Evolutionary conservation across 768 basidiomycete species (phyloP).

Genomic region (Cystofilobasidium ferigula): DNA sequence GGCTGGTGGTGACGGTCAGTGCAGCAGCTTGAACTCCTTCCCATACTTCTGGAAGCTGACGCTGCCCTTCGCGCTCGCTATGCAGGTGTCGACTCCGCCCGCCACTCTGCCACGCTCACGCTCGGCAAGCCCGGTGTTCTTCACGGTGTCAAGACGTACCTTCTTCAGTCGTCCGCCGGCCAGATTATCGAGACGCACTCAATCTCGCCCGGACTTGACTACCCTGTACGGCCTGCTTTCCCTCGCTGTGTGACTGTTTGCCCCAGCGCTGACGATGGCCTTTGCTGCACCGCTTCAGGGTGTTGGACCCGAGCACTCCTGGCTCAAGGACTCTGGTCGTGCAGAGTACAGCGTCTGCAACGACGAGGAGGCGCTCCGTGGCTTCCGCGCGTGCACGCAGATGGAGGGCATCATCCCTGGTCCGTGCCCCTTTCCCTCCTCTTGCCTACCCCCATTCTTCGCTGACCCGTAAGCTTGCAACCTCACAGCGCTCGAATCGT

Average conservation of each 20-base stretch:
- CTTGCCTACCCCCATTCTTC: not conserved
- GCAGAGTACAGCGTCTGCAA: constrained; percentile 89
- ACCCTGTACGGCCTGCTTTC: constrained; percentile 36
- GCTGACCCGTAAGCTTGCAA: not conserved
- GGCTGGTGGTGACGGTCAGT: constrained; percentile 85
- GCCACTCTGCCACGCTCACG: constrained; percentile 85
- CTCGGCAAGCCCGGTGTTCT: constrained; percentile 87
- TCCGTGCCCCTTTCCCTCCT: not conserved
- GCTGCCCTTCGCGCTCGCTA: not conserved
- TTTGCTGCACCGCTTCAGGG: constrained; percentile 48
- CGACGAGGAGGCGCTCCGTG: constrained; percentile 84
- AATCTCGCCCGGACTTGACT: constrained; percentile 89
- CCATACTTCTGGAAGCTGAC: not conserved
- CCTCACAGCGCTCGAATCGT: constrained; percentile 72
- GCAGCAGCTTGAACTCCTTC: not conserved
- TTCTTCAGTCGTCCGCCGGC: constrained; percentile 74
- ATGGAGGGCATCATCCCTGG: constrained; percentile 94
- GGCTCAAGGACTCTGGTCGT: constrained; percentile 85
- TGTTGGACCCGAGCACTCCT: constrained; percentile 95
- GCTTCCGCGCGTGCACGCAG: constrained; percentile 83
- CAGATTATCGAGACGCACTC: constrained; percentile 97
- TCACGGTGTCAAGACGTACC: constrained; percentile 90
- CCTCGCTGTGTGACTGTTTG: not conserved
- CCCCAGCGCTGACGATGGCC: not conserved
- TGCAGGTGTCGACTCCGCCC: constrained; percentile 65